Conservation (phyloP, 2,329 filamentous ascomycete genomes). For the Periconia macrospinosa region DNA sequence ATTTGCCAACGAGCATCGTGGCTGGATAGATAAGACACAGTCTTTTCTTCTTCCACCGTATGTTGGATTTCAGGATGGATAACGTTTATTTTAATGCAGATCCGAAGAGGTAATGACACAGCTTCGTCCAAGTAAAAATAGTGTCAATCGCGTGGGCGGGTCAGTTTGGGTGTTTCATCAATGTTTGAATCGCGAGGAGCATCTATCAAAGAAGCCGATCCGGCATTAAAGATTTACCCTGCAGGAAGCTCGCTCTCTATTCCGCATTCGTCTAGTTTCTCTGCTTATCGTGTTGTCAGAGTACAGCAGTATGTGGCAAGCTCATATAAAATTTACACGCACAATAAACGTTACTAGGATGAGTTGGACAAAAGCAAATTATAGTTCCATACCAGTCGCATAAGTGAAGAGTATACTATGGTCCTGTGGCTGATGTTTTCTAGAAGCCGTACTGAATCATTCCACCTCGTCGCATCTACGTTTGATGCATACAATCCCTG, state of each 20-base stretch:
- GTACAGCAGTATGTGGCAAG: no score
- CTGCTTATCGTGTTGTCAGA: no score
- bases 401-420: neutral
- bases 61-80: no score
- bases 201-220: neutral
- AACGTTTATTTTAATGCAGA: no score
- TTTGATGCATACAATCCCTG: neutral
- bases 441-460: neutral
- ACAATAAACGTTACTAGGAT: no score
- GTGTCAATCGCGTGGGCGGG: neutral
- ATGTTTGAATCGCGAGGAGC: neutral
- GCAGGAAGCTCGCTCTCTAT: no score
- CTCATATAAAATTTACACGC: no score
- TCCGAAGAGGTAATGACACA: no score
- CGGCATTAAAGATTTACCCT: neutral
- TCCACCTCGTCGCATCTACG: neutral
- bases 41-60: no score
- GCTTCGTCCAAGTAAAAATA: neutral
- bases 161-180: neutral
- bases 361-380: no score
- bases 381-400: neutral
- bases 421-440: neutral
- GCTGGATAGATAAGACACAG: neutral
- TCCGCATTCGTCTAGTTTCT: no score
- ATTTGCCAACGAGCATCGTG: slow-evolving; percentile 26